Conservation (phyloP, 2,329 filamentous ascomycete genomes). For the Fusarium chaquense region DNA sequence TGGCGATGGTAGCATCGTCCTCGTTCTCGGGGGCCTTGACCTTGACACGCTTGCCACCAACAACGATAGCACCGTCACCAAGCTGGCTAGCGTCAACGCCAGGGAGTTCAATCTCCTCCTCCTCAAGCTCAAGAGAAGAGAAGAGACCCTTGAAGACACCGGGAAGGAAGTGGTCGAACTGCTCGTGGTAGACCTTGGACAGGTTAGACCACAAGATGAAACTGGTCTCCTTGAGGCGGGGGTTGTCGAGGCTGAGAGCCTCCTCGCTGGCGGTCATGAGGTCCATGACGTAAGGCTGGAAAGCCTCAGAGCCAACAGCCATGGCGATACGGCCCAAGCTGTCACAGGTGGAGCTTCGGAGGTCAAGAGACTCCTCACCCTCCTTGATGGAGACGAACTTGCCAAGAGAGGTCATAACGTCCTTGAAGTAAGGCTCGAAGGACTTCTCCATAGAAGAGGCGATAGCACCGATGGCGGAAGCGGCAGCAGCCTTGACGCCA, state of each 20-base stretch:
- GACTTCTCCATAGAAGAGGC: constrained; percentile 84
- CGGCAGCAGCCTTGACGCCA: constrained; percentile 89
- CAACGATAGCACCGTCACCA: constrained; percentile 79
- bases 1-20: constrained; percentile 66
- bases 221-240: constrained; percentile 92
- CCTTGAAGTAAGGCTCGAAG: constrained; percentile 92
- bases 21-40: constrained; percentile 69
- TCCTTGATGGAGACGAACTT: constrained; percentile 88
- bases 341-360: constrained; percentile 91
- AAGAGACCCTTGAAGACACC: constrained; percentile 85
- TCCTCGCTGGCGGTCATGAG: constrained; percentile 95
- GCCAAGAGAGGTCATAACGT: constrained; percentile 90
- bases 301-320: constrained; percentile 85
- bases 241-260: constrained; percentile 87
- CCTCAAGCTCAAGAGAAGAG: constrained; percentile 85
- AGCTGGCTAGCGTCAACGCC: constrained; percentile 68
- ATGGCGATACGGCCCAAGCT: constrained; percentile 92
- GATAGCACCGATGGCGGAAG: constrained; percentile 90
- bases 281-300: constrained; percentile 90
- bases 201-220: constrained; percentile 97
- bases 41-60: constrained; percentile 88
- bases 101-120: constrained; percentile 87
- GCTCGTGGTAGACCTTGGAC: constrained; percentile 90
- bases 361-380: constrained; percentile 87
- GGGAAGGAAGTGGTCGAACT: constrained; percentile 81